Conservation (phyloP, 2,329 filamentous ascomycete species). For the Colletotrichum viniferum region DNA sequence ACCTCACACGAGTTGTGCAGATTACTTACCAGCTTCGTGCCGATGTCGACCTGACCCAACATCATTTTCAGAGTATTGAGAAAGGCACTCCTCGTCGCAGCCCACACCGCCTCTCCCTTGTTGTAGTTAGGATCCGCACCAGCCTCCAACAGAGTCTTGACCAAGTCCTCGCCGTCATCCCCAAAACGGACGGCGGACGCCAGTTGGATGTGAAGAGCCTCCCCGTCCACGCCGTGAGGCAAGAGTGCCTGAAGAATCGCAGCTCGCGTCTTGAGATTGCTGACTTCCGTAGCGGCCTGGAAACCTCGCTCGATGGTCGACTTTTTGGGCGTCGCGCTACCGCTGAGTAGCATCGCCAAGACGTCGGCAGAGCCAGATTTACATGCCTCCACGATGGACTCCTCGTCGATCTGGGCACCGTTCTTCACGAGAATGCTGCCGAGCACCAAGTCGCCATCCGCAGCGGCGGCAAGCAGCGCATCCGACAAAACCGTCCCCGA, state of each 20-base stretch:
- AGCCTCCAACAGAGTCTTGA: slow-evolving; percentile 51
- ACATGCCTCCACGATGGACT: slow-evolving; percentile 60
- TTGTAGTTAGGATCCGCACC: slow-evolving; percentile 59
- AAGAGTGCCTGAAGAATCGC: slow-evolving; percentile 57
- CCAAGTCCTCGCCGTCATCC: slow-evolving; percentile 50
- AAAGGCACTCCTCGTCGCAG: slow-evolving; percentile 56
- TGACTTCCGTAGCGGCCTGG: slow-evolving; percentile 58
- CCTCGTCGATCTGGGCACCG: slow-evolving; percentile 56
- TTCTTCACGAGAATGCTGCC: slow-evolving; percentile 55
- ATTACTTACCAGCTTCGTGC: slow-evolving; percentile 42
- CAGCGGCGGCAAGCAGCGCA: slow-evolving; percentile 54
- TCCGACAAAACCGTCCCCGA: slow-evolving; percentile 50
- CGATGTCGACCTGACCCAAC: slow-evolving; percentile 49
- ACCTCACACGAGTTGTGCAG: not conserved
- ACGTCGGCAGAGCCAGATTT: slow-evolving; percentile 54
- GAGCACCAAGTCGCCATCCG: slow-evolving; percentile 57
- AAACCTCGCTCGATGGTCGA: slow-evolving; percentile 55
- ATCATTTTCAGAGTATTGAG: slow-evolving; percentile 55
- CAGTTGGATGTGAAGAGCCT: slow-evolving; percentile 57
- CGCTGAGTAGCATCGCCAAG: slow-evolving; percentile 52
- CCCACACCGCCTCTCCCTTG: slow-evolving; percentile 59
- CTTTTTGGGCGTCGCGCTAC: slow-evolving; percentile 41
- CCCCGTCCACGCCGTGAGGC: slow-evolving; percentile 52
- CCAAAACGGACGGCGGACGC: slow-evolving; percentile 57
- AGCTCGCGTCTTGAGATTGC: slow-evolving; percentile 52